A percentile compares a stretch with the other conserved stretches of the same genome.
Evolutionary conservation across 345 rosid species (phyloP).

Genomic region (Garcia nutans): DNA sequence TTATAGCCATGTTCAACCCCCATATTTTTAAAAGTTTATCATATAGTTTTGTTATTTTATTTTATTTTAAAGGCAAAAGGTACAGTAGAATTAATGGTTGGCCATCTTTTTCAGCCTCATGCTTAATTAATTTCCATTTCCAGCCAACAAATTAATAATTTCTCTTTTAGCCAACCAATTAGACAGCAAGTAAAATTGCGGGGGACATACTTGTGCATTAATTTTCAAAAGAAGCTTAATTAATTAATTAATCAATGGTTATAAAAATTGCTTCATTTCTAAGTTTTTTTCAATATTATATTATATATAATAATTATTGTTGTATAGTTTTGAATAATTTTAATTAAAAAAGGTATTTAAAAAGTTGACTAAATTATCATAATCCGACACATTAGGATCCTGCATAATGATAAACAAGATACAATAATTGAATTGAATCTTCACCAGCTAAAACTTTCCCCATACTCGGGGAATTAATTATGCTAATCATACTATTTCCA

Average conservation of each 20-base stretch:
- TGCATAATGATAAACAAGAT: neutral
- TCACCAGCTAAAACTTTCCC: conserved; percentile 17
- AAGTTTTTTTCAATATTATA: neutral
- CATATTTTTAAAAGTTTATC: too few species aligned
- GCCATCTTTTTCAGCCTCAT: neutral
- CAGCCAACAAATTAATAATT: too few species aligned
- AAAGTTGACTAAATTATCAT: neutral
- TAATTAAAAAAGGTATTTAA: neutral
- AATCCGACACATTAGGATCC: neutral
- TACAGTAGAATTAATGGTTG: neutral
- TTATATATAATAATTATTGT: neutral
- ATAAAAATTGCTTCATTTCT: too few species aligned
- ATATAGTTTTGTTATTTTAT: neutral
- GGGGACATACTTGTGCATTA: neutral
- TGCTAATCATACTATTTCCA: neutral
- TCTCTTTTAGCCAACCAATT: neutral
- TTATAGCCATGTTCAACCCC: too few species aligned
- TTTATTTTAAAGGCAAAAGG: neutral
- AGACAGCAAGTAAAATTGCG: neutral
- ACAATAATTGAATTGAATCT: conserved; percentile 15
- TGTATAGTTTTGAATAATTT: neutral
- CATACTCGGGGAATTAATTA: neutral
- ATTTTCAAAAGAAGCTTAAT: neutral
- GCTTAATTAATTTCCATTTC: neutral
- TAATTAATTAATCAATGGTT: neutral